Conservation (phyloP, 805 yeast genomes). For the Suhomyces pyralidae region DNA sequence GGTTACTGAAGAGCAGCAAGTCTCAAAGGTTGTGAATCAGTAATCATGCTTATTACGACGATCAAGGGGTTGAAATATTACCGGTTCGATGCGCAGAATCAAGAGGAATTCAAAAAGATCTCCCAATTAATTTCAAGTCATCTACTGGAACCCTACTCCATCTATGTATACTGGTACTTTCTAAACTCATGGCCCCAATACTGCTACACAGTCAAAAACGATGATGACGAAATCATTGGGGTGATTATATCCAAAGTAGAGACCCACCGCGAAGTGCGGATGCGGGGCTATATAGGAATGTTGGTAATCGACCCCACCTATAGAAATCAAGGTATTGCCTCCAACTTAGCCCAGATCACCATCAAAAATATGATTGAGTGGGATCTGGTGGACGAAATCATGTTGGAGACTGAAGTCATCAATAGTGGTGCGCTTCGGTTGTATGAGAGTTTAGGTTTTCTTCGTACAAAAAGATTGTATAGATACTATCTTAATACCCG, state of each 20-base stretch:
- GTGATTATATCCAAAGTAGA: slow-evolving; percentile 82
- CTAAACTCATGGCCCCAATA: slow-evolving; percentile 88
- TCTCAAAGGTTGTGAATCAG: background rate
- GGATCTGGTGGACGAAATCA: slow-evolving; percentile 80
- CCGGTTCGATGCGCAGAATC: slow-evolving; percentile 17
- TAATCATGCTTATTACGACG: slow-evolving; percentile 7
- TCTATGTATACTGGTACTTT: slow-evolving; percentile 89
- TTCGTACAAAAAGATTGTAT: slow-evolving; percentile 70
- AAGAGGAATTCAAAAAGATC: slow-evolving; percentile 48
- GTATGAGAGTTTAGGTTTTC: slow-evolving; percentile 74
- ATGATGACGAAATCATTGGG: slow-evolving; percentile 53
- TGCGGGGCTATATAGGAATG: slow-evolving; percentile 96
- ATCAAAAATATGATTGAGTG: slow-evolving; percentile 61
- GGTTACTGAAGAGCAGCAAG: background rate
- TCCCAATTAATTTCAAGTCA: slow-evolving; percentile 63
- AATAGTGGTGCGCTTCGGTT: slow-evolving; percentile 67
- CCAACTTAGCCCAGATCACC: slow-evolving; percentile 58
- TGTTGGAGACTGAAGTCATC: slow-evolving; percentile 86
- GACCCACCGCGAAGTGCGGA: slow-evolving; percentile 65
- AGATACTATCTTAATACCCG: slow-evolving; percentile 89
- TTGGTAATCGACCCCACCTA: slow-evolving; percentile 71
- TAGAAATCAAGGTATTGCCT: slow-evolving; percentile 83
- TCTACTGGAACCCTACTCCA: slow-evolving; percentile 90
- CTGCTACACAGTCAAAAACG: slow-evolving; percentile 58
- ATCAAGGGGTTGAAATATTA: slow-evolving; percentile 20